Base-by-base conservation (phyloP, 306 rosid species). In the Rosa chinensis region DNA sequence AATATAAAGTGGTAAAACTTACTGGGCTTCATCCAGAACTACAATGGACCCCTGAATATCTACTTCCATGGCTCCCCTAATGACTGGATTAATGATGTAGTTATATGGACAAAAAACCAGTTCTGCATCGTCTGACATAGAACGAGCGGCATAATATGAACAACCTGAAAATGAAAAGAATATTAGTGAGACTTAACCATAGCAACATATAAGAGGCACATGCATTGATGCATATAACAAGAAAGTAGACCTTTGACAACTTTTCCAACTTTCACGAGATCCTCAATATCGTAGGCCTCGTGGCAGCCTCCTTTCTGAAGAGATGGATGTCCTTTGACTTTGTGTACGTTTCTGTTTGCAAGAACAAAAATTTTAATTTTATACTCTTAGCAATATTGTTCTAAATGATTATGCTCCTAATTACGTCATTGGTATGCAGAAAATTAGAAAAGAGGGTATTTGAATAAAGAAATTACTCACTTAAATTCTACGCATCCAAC, bases 21-120 rank as follows among this genome's bases (percentile, higher is more conserved):
- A 94, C 99, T 94, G 99, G 82, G 97, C 97, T 87, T 92, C 97
- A 11, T 92, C 97, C 70, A 92, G 85, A 83, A 92, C 89, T 81
- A 94, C 80, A 59, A 92, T 86, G 75, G 99, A 90, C 56, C 93
- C 97, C 86, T 89, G 87, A 76, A 94, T 89, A 87, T 94, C 92
- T 61, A 94, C 93, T 45, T 92, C 95, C 99, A 94, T 92, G 64
- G 97, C 99, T 75, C 87, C 93, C 52, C 99, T 90, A 79, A 94
- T 89, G 76, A 94, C 92, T 56, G 99, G 99, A 88, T 89, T 94
- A 82, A 94, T 76, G 84, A 94, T 80, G 86, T 92, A 94, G 84
- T 45, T 94, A 81, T 94, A 94, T 64, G 99, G 99, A 74, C 99
- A 94, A 84, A 94, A 94, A 66, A 94, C 94, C 89, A 94, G 72